Percentiles rank a stretch among this genome's conserved stretches.
Evolutionary conservation across 2,329 filamentous ascomycete species (phyloP).

Genomic region (Lachnellula hyalina): DNA sequence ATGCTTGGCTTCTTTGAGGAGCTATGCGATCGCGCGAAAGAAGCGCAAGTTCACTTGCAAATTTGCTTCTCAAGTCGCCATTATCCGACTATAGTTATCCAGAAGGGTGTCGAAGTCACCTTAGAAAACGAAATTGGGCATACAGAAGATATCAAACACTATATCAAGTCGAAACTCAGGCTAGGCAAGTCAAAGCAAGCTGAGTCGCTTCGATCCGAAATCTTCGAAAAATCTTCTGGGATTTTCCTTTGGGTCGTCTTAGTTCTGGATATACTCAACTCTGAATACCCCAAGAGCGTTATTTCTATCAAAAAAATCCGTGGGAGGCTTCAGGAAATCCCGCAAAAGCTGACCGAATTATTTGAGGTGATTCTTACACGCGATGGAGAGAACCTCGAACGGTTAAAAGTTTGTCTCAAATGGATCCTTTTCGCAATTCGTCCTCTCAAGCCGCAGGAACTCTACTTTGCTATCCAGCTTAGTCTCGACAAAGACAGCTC

Average conservation of each 20-base stretch:
- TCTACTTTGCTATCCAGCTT: constrained; percentile 21
- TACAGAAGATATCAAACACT: constrained; percentile 25
- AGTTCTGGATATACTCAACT: constrained; percentile 37
- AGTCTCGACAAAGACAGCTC: constrained; percentile 11
- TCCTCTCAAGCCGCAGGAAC: constrained; percentile 20
- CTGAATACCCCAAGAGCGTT: constrained; percentile 32
- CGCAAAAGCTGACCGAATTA: constrained; percentile 12
- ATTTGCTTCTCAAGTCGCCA: constrained; percentile 29
- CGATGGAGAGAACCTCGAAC: constrained; percentile 38
- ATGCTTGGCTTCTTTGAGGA: constrained; percentile 22
- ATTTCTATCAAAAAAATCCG: constrained; percentile 31
- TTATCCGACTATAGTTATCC: constrained; percentile 24
- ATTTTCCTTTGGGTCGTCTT: constrained; percentile 25
- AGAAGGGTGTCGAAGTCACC: constrained; percentile 20
- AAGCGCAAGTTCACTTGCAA: constrained; percentile 9
- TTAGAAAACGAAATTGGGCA: constrained; percentile 27
- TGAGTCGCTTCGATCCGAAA: constrained; percentile 10
- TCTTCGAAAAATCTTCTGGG: constrained; percentile 13
- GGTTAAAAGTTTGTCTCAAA: constrained; percentile 42
- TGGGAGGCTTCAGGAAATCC: constrained; percentile 30
- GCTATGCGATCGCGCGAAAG: constrained; percentile 12
- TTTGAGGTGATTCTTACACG: constrained; percentile 29
- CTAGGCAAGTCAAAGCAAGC: constrained; percentile 13
- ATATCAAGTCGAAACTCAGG: constrained; percentile 24
- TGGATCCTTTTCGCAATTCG: constrained; percentile 47